Percentiles rank a stretch among this genome's conserved stretches.
phyloP scores from a whole-genome alignment of 2,329 filamentous ascomycete genomes.

The Lasiodiplodia theobromae region DNA sequence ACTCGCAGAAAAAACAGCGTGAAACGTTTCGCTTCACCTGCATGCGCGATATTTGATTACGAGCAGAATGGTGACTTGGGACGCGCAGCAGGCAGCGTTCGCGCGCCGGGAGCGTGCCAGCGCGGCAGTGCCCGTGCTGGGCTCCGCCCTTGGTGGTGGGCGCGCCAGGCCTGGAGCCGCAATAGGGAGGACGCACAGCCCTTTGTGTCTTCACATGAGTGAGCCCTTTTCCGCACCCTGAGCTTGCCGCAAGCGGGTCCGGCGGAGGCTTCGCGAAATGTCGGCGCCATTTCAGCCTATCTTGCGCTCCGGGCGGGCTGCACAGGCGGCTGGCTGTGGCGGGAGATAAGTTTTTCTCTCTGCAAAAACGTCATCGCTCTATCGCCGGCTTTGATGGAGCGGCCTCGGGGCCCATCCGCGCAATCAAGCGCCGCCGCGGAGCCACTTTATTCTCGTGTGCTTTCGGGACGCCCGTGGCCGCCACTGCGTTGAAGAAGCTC shows the following conservation, averaged over 20 bases:
- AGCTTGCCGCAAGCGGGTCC: constrained; percentile 25
- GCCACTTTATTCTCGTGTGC: constrained; percentile 28
- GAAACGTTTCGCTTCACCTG: constrained; percentile 17
- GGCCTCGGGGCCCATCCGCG: constrained; percentile 22
- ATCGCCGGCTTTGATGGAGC: constrained; percentile 22
- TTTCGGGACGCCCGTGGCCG: constrained; percentile 22
- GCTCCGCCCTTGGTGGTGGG: constrained; percentile 12
- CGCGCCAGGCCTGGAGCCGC: constrained; percentile 15
- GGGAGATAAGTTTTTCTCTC: constrained; percentile 28
- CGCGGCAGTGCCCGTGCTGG: constrained; percentile 11
- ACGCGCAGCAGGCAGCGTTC: constrained; percentile 2
- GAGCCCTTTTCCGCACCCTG: constrained; percentile 20
- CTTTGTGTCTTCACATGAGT: constrained; percentile 28
- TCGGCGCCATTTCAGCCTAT: constrained; percentile 27
- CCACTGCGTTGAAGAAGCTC: constrained; percentile 16
- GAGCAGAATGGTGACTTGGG: background rate
- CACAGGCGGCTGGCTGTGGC: constrained; percentile 22
- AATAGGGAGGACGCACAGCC: constrained; percentile 23
- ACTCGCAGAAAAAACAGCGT: background rate
- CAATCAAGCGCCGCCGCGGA: constrained; percentile 25
- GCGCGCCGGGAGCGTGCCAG: background rate
- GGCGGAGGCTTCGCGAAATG: constrained; percentile 16
- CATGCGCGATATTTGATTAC: constrained; percentile 21
- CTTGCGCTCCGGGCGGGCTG: constrained; percentile 5
- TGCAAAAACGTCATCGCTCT: constrained; percentile 24